Evolutionary conservation across 352 stramenopile genomes (phyloP).

Genomic region (Globisporangium abappressorium): DNA sequence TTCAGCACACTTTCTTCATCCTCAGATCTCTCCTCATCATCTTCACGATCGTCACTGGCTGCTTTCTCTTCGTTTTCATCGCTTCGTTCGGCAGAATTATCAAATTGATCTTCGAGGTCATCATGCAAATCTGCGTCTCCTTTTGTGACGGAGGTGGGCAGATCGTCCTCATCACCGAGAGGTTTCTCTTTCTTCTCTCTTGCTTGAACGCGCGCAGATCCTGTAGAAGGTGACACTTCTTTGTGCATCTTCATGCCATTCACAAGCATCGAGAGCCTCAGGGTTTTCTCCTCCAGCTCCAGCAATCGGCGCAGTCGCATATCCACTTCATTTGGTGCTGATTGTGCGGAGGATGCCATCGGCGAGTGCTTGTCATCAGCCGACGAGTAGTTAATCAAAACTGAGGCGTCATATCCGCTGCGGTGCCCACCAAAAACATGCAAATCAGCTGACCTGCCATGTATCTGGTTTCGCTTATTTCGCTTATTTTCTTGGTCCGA

Average conservation of each 20-base stretch:
- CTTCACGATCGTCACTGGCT: not conserved
- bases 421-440: not conserved
- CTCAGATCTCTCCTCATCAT: not conserved
- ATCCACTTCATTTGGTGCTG: not conserved
- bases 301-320: constrained; percentile 6
- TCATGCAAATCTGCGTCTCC: not conserved
- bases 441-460: not conserved
- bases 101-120: not conserved
- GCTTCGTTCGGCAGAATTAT: not conserved
- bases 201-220: not conserved
- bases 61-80: not conserved
- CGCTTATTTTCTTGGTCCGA: constrained; percentile 17
- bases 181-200: not conserved
- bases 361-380: not conserved
- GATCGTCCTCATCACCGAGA: not conserved
- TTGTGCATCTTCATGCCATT: constrained; percentile 8
- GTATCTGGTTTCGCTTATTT: not conserved
- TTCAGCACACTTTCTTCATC: not conserved
- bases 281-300: constrained; percentile 15
- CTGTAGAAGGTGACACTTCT: no score
- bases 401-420: constrained; percentile 6
- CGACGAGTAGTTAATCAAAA: constrained; percentile 1
- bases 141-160: not conserved
- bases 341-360: not conserved
- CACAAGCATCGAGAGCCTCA: constrained; percentile 13